A percentile compares a stretch with the other conserved stretches of the same genome.
Evolutionary conservation across 768 basidiomycete genomes (phyloP).

Genomic region (Russula sp.): DNA sequence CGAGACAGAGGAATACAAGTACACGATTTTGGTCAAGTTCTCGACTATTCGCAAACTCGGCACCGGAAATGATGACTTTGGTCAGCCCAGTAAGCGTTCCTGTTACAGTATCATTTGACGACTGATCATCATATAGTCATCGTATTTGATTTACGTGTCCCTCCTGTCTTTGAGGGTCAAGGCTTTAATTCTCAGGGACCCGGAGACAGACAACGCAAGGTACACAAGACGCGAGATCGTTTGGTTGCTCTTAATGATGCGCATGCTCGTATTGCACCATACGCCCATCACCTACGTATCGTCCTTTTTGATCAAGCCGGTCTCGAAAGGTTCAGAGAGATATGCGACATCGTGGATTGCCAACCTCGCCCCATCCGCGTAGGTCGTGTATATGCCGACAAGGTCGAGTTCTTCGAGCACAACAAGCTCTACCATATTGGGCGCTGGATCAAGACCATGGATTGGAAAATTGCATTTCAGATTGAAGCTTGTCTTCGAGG

Average conservation of each 20-base stretch:
- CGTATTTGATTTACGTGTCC: conserved; percentile 36
- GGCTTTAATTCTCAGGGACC: conserved; percentile 42
- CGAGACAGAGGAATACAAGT: conserved; percentile 18
- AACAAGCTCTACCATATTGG: not conserved
- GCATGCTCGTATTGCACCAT: conserved; percentile 61
- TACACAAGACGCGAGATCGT: conserved; percentile 52
- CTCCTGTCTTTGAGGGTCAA: conserved; percentile 61
- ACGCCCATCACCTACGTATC: conserved; percentile 69
- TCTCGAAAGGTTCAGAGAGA: conserved; percentile 50
- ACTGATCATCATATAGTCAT: conserved; percentile 6
- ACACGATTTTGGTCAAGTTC: conserved; percentile 21
- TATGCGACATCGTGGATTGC: conserved; percentile 53
- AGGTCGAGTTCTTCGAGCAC: not conserved
- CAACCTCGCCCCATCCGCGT: conserved; percentile 32
- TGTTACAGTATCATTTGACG: not conserved
- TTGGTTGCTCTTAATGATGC: conserved; percentile 54
- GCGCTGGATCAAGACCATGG: conserved; percentile 43
- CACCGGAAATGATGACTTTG: conserved; percentile 2
- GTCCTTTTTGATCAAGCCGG: conserved; percentile 37
- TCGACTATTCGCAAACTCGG: conserved; percentile 26
- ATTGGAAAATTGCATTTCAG: conserved; percentile 73
- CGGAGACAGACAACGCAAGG: conserved; percentile 29
- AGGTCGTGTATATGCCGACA: conserved; percentile 47
- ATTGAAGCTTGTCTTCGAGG: conserved; percentile 67
- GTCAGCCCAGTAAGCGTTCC: conserved; percentile 13